Conservation (phyloP, 2,329 filamentous ascomycete genomes). For the Epichloe baconii region DNA sequence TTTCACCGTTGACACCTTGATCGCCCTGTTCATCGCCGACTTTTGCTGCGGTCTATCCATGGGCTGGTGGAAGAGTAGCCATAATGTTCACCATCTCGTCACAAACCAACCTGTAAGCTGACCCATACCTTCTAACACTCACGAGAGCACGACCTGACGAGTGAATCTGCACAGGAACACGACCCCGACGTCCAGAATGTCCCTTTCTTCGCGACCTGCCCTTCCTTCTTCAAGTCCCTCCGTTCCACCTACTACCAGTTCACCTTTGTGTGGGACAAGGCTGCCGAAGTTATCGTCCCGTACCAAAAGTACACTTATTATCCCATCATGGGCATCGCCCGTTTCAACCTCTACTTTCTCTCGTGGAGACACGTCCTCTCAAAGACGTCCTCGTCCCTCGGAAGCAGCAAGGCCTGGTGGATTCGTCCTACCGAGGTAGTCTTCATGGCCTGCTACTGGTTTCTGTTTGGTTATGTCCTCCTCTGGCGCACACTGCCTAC, state of each 20-base stretch:
- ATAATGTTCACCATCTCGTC: constrained; percentile 55
- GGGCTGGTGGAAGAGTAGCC: constrained; percentile 57
- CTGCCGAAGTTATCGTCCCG: constrained; percentile 44
- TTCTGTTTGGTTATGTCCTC: constrained; percentile 53
- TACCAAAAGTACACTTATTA: constrained; percentile 58
- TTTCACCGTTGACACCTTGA: constrained; percentile 44
- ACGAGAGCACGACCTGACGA: not conserved
- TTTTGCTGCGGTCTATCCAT: constrained; percentile 54
- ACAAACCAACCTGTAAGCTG: constrained; percentile 42
- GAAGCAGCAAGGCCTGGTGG: constrained; percentile 47
- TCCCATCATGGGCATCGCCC: constrained; percentile 51
- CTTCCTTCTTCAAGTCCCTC: constrained; percentile 51
- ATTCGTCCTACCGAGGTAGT: constrained; percentile 52
- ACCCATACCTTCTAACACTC: too few species aligned
- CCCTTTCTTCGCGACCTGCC: constrained; percentile 54
- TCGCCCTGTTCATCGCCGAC: constrained; percentile 50
- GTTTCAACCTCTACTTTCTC: constrained; percentile 60
- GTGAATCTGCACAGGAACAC: constrained; percentile 27
- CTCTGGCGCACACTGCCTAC: constrained; percentile 47
- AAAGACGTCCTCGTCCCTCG: constrained; percentile 40
- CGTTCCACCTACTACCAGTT: constrained; percentile 54
- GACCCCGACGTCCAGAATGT: constrained; percentile 53
- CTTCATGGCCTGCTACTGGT: constrained; percentile 54
- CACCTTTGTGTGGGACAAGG: constrained; percentile 48
- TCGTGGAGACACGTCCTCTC: constrained; percentile 53